Evolutionary conservation across 305 asterid genomes (phyloP).

Genomic region (Plantago coronopus): DNA sequence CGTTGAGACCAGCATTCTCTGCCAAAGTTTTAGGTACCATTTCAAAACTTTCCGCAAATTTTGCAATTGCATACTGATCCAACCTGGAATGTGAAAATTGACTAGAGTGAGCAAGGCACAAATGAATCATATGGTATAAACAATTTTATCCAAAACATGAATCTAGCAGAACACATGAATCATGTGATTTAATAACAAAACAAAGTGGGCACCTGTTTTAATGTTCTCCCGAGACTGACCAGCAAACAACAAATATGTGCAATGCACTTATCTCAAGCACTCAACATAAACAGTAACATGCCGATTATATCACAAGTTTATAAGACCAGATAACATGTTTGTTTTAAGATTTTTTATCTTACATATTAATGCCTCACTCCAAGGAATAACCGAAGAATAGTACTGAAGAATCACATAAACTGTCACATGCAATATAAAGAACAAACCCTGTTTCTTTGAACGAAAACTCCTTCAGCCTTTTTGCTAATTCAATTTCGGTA

Average conservation of each 20-base stretch:
- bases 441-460: slow-evolving; percentile 88
- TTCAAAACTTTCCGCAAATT: slow-evolving; percentile 95
- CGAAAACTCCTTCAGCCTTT: slow-evolving; percentile 83
- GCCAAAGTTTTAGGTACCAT: slow-evolving; percentile 89
- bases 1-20: slow-evolving; percentile 96
- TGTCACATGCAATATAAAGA: neutral
- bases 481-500: slow-evolving; percentile 89
- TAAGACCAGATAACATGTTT: neutral
- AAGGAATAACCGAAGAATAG: slow-evolving; percentile 3
- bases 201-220: too few relatives aligned
- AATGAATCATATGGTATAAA: neutral
- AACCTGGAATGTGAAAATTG: slow-evolving; percentile 45
- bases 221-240: too few relatives aligned
- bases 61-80: slow-evolving; percentile 94
- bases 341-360: slow-evolving; percentile 1
- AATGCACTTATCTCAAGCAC: too few relatives aligned
- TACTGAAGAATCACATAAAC: neutral
- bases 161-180: too few relatives aligned
- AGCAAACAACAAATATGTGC: too few relatives aligned
- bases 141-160: neutral
- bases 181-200: too few relatives aligned
- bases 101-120: slow-evolving; percentile 18
- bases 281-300: too few relatives aligned
- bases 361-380: slow-evolving; percentile 9
- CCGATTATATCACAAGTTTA: neutral